Percentiles rank a stretch among this genome's conserved stretches.
phyloP scores from a whole-genome alignment of 2,329 filamentous ascomycete species.

The Colletotrichum graminicola region DNA sequence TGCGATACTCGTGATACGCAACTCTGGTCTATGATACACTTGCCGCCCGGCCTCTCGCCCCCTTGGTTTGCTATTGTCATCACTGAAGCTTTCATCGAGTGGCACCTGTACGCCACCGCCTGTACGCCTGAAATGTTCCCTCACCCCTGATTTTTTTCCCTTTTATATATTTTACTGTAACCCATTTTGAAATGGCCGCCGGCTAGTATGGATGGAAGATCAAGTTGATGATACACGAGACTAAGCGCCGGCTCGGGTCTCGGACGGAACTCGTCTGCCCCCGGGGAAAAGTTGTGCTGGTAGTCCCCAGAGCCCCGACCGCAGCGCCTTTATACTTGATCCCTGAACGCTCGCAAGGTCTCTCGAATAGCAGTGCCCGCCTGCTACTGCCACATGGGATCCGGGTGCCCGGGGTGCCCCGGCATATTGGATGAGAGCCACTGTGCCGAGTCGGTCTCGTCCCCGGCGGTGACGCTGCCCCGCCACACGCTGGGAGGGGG shows the following conservation, averaged over 20 bases:
- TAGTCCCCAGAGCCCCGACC: too few relatives aligned
- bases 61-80: not conserved
- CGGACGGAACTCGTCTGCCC: too few relatives aligned
- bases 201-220: too few relatives aligned
- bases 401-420: slow-evolving; percentile 27
- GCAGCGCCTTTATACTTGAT: too few relatives aligned
- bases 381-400: not conserved
- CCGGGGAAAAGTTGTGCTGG: too few relatives aligned
- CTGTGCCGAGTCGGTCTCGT: slow-evolving; percentile 25
- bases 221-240: not conserved
- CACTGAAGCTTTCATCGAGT: not conserved
- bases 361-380: too few relatives aligned
- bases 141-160: not conserved
- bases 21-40: not conserved
- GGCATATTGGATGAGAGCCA: slow-evolving; percentile 33
- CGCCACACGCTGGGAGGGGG: slow-evolving; percentile 26
- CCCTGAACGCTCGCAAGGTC: too few relatives aligned
- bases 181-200: not conserved
- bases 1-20: not conserved
- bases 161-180: not conserved
- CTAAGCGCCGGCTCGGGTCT: too few relatives aligned
- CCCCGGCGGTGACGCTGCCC: slow-evolving; percentile 6
- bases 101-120: too few relatives aligned
- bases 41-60: not conserved
- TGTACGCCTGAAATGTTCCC: not conserved